phyloP scores from a whole-genome alignment of 1,139 yeast species.

The Debaryomyces udenii region DNA sequence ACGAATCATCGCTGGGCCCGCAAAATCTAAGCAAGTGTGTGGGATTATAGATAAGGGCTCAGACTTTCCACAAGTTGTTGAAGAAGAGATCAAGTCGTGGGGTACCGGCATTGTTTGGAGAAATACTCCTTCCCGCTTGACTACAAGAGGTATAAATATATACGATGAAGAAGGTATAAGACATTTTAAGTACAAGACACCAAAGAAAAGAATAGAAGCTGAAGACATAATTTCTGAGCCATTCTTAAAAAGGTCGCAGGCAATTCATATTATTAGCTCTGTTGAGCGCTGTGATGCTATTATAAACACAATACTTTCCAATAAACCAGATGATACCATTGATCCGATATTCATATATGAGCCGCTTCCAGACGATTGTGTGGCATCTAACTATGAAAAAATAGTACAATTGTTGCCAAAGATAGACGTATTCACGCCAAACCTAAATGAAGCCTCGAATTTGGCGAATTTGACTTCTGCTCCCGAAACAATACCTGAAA shows the following conservation, averaged over 20 bases:
- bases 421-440: constrained; percentile 76
- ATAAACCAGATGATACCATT: constrained; percentile 17
- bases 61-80: constrained; percentile 66
- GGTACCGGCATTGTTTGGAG: constrained; percentile 61
- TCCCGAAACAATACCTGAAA: constrained; percentile 18
- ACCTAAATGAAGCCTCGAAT: constrained; percentile 70
- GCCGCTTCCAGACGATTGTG: constrained; percentile 81
- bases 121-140: constrained; percentile 50
- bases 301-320: constrained; percentile 32
- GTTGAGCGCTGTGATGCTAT: constrained; percentile 60
- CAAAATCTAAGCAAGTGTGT: constrained; percentile 43
- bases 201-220: constrained; percentile 65
- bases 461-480: constrained; percentile 25
- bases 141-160: constrained; percentile 81
- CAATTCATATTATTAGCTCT: constrained; percentile 78
- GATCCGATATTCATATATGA: constrained; percentile 69
- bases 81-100: constrained; percentile 59
- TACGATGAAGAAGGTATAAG: constrained; percentile 68
- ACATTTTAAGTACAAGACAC: constrained; percentile 48
- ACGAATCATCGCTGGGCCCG: constrained; percentile 50
- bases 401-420: constrained; percentile 46
- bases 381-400: constrained; percentile 45
- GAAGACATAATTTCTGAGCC: constrained; percentile 53
- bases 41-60: constrained; percentile 80
- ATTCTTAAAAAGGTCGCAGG: constrained; percentile 40